Base-by-base conservation (phyloP, 106 monocot species). In the Platanthera guangdongensis region DNA sequence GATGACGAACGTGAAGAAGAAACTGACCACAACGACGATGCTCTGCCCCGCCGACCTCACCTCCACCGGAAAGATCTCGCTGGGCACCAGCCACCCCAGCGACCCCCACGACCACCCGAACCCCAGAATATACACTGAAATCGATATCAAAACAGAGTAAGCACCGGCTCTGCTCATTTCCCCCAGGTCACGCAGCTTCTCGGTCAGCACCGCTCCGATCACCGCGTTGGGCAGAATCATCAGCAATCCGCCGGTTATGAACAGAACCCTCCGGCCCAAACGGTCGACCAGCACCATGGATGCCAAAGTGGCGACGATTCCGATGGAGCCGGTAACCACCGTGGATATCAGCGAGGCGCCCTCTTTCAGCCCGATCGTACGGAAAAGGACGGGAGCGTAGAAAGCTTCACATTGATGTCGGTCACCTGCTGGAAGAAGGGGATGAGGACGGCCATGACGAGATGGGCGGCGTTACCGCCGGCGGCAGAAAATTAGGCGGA, bases 391-490 rank as follows among this genome's bases (percentile, higher is more conserved):
- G 11, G 75, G 75, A 0, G 75, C 92, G 70, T 88, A 92, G 75
- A 92, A 92, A 84, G 71, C 85, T 73, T 83, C 10, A 85, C 86
- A 28, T 92, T 88, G 71, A 92, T 88, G 30, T 86, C 92, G 0
- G 92, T 88, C 50, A 88, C 78, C 73, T 83, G 83, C 50, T 79
- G 83, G 74, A 83, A 83, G 71, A 79, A 83, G 11, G 83, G 83
- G 18, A 83, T 75, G 13, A 74, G 10, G 47, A 89, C 9, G 0
- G 86, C 85, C 88, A 85, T 88, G 1, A 80, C 80, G 0, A 88
- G 82, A n/a, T 85, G 85, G 11, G 88, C n/a, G 88, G 19, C 88
- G 79, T 47, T 85, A 85, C 39, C 19, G 52, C 9, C 14, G 51
- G 50, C 51, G 48, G 4, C 9, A n/a, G 39, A 39, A 3, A 39